These are phyloP conservation scores for Plasmodium gaboni DNA, from an alignment of 169 alveolate genomes.

Conservation along the genomic window DNA sequence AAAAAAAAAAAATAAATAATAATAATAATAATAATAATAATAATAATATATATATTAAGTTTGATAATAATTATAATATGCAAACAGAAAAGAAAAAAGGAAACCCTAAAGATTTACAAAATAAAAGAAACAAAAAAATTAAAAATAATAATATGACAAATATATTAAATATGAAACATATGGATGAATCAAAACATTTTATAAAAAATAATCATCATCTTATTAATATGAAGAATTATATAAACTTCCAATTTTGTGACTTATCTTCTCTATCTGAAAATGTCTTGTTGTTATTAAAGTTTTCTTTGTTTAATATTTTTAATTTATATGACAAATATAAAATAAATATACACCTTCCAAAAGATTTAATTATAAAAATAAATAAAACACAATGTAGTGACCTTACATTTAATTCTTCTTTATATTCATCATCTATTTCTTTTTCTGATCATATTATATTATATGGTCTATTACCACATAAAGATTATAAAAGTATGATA, in stretches of 20 bases:
- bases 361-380: slow-evolving; percentile 10
- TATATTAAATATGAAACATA: background rate
- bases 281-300: slow-evolving; percentile 13
- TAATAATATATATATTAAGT: background rate
- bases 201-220: too few relatives aligned
- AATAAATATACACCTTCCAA: slow-evolving; percentile 27
- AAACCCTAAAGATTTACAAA: background rate
- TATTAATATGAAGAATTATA: background rate
- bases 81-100: background rate
- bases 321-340: slow-evolving; percentile 10
- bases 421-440: background rate
- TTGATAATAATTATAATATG: slow-evolving; percentile 3
- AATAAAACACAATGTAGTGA: background rate
- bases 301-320: slow-evolving; percentile 28
- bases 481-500: slow-evolving; percentile 15
- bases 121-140: background rate
- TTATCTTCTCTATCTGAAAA: background rate
- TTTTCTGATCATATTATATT: background rate
- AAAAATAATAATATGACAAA: too few relatives aligned
- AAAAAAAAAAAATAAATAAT: background rate
- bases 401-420: background rate
- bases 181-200: too few relatives aligned
- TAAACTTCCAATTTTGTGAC: background rate
- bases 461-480: slow-evolving; percentile 37
- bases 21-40: background rate